Base-by-base conservation (phyloP, 2,329 filamentous ascomycete species). In the Colletotrichum spaethianum region DNA sequence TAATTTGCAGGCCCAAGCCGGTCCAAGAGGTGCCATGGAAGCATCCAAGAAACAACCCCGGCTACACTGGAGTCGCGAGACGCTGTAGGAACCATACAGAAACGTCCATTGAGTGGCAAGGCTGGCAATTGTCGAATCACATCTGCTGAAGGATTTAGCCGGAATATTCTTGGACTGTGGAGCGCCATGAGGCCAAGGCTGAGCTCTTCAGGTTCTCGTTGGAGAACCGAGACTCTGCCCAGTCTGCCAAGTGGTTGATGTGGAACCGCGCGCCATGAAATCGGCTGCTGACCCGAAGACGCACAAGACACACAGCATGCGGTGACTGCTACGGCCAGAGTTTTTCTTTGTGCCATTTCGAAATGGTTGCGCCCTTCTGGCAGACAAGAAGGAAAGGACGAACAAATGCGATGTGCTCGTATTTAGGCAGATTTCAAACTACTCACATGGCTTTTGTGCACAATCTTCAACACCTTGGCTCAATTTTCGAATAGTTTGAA, bases 101-200 rank as follows among this genome's bases (percentile, higher is more conserved):
- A 18, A 63, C 52, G 40, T 69, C 18, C 26, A 2, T 42, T 23
- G 26, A 12, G 3, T 23, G n/a, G 44, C 52, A 42, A 69, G 66
- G 66, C 66, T 69, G 26, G 31, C 1, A 0, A 26, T 4, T 1
- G 23, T 28, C 66, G 50, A 69, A 64, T 69, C 38, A 52, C 2
- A 42, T n/a, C 18, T 9, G 9, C 4, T 4, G 1, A 2, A 6
- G 14, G 1, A 64, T 69, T 69, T 69, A 69, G 60, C 66, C 66
- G 40, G 33, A 40, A 33, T 31, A 20, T 40, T 64, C 66, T 69
- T 64, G 66, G 66, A 42, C 42, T 38, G 66, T 64, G 66, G 66
- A 69, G 66, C 50, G 60, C 66, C 50, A 20, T 52, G 42, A 64
- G 60, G 52, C 66, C 60, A 69, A 69, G 66, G 60, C 66, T 69